Percentiles rank a stretch among this genome's conserved stretches.
Conservation (phyloP, 1,139 yeast species). For the Hyphopichia pseudoburtonii region DNA sequence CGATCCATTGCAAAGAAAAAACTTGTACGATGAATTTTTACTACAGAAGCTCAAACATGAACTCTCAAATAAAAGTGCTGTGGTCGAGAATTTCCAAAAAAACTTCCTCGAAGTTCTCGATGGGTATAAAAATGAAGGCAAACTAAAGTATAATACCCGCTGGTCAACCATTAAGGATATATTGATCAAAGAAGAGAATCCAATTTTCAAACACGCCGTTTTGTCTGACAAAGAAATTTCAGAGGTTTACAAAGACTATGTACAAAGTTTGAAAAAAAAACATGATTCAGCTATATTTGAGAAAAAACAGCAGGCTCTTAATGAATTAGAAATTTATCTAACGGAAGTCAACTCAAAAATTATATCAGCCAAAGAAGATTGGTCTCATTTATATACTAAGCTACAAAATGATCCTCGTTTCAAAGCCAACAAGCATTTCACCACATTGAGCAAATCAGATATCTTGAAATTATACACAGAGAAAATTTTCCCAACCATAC, state of each 20-base stretch:
- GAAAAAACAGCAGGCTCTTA: slow-evolving; percentile 48
- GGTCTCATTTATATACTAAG: slow-evolving; percentile 46
- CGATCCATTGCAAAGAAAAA: slow-evolving; percentile 61
- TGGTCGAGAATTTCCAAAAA: slow-evolving; percentile 53
- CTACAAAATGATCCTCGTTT: slow-evolving; percentile 52
- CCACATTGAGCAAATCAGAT: slow-evolving; percentile 55
- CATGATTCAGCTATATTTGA: slow-evolving; percentile 31
- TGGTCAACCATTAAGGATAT: slow-evolving; percentile 59
- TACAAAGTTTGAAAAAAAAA: slow-evolving; percentile 36
- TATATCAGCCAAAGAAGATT: slow-evolving; percentile 30
- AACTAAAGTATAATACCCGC: slow-evolving; percentile 57
- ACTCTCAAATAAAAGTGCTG: slow-evolving; percentile 49
- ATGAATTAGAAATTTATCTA: slow-evolving; percentile 52
- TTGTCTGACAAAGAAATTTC: slow-evolving; percentile 58
- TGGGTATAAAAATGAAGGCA: slow-evolving; percentile 26
- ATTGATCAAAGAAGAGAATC: slow-evolving; percentile 57
- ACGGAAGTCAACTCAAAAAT: slow-evolving; percentile 31
- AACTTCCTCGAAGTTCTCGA: slow-evolving; percentile 54
- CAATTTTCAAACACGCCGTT: slow-evolving; percentile 64
- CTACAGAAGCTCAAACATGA: slow-evolving; percentile 56
- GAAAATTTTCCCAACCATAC: slow-evolving; percentile 43
- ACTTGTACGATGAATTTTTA: slow-evolving; percentile 64
- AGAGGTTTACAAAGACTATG: slow-evolving; percentile 52
- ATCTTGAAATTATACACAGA: slow-evolving; percentile 54
- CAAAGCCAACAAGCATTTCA: slow-evolving; percentile 59